Conservation (phyloP, 1,139 yeast species). For the Geotrichum reessii region DNA sequence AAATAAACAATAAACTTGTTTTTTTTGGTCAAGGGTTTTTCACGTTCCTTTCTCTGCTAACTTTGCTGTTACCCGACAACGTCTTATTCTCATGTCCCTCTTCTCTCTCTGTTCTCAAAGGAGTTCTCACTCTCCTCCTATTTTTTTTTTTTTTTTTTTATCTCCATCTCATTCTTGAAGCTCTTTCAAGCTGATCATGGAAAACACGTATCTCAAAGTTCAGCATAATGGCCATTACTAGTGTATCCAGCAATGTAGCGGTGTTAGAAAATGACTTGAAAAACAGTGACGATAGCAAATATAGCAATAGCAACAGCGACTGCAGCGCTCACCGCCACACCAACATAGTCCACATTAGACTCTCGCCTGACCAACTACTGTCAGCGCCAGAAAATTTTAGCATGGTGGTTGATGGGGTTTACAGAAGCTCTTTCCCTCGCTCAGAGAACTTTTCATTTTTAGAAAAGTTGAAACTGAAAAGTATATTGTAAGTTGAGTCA, state of each 20-base stretch:
- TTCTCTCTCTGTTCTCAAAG: neutral
- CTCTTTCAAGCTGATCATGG: neutral
- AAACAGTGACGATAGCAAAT: neutral
- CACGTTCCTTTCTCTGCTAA: neutral
- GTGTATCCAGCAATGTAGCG: neutral
- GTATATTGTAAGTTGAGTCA: slow-evolving; percentile 44
- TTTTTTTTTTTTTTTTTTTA: neutral
- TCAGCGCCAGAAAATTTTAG: slow-evolving; percentile 78
- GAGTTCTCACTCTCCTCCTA: neutral
- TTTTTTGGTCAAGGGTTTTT: neutral
- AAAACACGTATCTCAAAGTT: neutral
- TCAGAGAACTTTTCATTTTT: slow-evolving; percentile 73
- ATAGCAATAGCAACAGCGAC: neutral
- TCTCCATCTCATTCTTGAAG: neutral
- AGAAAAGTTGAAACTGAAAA: slow-evolving; percentile 54
- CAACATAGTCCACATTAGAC: neutral
- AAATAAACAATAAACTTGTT: neutral
- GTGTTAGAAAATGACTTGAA: neutral
- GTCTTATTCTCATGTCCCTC: neutral
- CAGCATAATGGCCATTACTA: neutral
- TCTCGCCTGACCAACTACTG: slow-evolving; percentile 1
- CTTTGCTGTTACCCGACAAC: neutral
- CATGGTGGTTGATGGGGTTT: slow-evolving; percentile 71
- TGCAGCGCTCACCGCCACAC: neutral
- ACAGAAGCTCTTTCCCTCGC: slow-evolving; percentile 85